Conservation (phyloP, 164 flowering plant genomes). For the Magnolia kwangsiensis region DNA sequence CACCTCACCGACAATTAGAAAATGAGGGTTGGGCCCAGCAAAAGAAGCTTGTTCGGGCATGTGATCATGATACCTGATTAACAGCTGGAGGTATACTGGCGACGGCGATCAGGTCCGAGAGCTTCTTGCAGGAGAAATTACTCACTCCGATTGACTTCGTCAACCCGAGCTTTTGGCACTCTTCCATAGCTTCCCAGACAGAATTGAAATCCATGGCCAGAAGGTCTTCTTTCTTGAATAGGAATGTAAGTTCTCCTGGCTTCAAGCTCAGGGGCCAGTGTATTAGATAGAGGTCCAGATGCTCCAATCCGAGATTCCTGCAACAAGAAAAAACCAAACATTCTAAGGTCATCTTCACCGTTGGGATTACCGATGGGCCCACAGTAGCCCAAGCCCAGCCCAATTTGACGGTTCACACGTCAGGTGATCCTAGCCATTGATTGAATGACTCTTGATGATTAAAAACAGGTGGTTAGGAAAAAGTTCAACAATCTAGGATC, state of each 20-base stretch:
- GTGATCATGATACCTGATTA: conserved; percentile 9
- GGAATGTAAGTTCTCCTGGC: background rate
- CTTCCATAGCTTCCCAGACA: conserved; percentile 21
- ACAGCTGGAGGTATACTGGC: conserved; percentile 21
- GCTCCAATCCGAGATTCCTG: conserved; percentile 12
- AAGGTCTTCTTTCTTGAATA: conserved; percentile 1
- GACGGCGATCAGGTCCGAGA: conserved; percentile 1
- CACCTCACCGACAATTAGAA: background rate
- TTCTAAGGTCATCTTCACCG: too few species aligned
- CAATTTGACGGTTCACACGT: too few species aligned
- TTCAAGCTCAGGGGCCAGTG: conserved; percentile 8
- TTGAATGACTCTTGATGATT: too few species aligned
- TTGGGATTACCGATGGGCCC: too few species aligned
- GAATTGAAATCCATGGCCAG: conserved; percentile 8
- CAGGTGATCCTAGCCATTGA: too few species aligned
- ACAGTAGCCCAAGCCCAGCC: too few species aligned
- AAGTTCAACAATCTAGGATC: too few species aligned
- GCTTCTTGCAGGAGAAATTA: conserved; percentile 26
- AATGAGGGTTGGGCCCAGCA: background rate
- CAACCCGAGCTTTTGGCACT: conserved; percentile 16
- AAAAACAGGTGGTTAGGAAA: too few species aligned
- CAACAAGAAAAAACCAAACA: background rate
- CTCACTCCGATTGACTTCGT: conserved; percentile 20
- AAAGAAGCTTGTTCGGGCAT: background rate
- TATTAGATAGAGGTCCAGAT: conserved; percentile 6